phyloP scores from a whole-genome alignment of 805 yeast genomes.

The Millerozyma acaciae region DNA sequence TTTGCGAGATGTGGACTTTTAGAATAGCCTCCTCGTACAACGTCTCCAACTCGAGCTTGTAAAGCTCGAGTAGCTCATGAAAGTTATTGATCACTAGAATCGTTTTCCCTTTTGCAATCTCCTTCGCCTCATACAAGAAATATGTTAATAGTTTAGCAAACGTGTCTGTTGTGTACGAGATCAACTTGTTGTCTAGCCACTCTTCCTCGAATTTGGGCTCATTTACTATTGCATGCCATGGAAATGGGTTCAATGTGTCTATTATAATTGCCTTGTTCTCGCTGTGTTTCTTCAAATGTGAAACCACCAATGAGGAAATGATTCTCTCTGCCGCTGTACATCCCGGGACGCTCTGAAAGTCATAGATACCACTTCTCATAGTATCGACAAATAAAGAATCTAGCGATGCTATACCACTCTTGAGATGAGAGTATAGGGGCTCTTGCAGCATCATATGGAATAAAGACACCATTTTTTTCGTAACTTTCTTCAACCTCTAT shows the following conservation, averaged over 20 bases:
- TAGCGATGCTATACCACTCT: conserved; percentile 25
- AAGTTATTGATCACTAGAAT: conserved; percentile 27
- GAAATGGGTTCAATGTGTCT: conserved; percentile 30
- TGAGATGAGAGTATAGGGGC: conserved; percentile 21
- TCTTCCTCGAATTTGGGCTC: conserved; percentile 16
- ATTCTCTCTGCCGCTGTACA: conserved; percentile 18
- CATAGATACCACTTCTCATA: conserved; percentile 24
- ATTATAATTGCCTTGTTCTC: conserved; percentile 22
- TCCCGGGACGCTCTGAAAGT: conserved; percentile 36
- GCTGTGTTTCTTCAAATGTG: conserved; percentile 20
- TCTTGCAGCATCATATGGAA: conserved; percentile 26
- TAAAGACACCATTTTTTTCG: conserved; percentile 26
- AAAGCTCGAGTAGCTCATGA: conserved; percentile 34
- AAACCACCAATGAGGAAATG: conserved; percentile 20
- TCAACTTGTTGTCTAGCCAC: conserved; percentile 16
- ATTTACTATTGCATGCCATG: conserved; percentile 18
- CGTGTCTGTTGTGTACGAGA: conserved; percentile 20
- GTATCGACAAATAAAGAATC: conserved; percentile 20
- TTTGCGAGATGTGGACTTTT: conserved; percentile 27
- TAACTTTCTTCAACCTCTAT: neutral
- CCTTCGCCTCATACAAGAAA: conserved; percentile 12
- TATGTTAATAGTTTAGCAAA: conserved; percentile 23
- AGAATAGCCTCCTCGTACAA: conserved; percentile 31
- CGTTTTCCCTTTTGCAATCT: conserved; percentile 7
- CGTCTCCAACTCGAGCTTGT: conserved; percentile 29